Evolutionary conservation across 2,329 filamentous ascomycete genomes (phyloP).

Genomic region (Ophiosphaerella korrae): DNA sequence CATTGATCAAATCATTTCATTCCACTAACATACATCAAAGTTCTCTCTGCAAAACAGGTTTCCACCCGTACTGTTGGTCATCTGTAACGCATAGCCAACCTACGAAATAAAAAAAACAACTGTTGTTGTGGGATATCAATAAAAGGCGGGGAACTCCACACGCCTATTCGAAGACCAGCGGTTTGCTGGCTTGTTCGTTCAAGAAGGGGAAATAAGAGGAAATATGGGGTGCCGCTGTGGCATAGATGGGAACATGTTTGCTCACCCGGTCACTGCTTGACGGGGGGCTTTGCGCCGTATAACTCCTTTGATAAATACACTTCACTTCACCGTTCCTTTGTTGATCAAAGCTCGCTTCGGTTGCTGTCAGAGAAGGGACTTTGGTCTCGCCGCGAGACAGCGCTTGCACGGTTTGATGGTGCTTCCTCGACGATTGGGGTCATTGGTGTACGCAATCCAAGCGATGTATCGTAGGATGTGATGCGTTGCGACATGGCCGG

Average conservation of each 20-base stretch:
- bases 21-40: too few relatives aligned
- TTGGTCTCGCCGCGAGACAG: constrained; percentile 36
- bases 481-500: constrained; percentile 36
- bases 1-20: too few relatives aligned
- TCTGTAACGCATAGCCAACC: too few relatives aligned
- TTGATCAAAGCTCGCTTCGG: constrained; percentile 29
- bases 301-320: neutral
- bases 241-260: neutral
- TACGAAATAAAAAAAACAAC: too few relatives aligned
- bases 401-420: constrained; percentile 44
- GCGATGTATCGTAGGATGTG: constrained; percentile 36
- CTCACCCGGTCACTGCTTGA: neutral
- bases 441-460: constrained; percentile 40
- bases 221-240: constrained; percentile 7
- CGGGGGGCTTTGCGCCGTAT: neutral
- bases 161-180: too few relatives aligned
- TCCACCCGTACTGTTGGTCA: too few relatives aligned
- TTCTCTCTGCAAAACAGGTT: too few relatives aligned
- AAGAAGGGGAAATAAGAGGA: too few relatives aligned
- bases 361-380: constrained; percentile 45
- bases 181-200: too few relatives aligned
- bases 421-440: constrained; percentile 55
- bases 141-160: too few relatives aligned
- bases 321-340: neutral
- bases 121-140: too few relatives aligned